Percentiles rank a stretch among this genome's conserved stretches.
These are phyloP conservation scores for Nannochloropsis granulata DNA, from an alignment of 108 stramenopile genomes.

Conservation along the genomic window DNA sequence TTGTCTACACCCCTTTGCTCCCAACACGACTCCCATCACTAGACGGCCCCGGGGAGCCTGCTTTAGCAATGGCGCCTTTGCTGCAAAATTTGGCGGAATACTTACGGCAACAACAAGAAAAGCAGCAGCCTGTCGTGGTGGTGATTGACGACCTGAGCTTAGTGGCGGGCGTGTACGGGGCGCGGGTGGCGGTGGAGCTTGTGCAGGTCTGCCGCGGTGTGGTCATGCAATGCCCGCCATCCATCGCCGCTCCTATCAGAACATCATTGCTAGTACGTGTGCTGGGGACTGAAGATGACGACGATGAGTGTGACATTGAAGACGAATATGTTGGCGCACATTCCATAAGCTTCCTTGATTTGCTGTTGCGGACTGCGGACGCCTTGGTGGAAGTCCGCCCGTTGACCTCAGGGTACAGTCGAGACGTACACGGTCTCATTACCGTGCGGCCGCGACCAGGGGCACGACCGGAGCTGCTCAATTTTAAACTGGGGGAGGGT, in stretches of 20 bases:
- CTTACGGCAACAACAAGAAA: not conserved
- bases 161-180: not conserved
- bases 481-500: not conserved
- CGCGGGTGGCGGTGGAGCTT: not conserved
- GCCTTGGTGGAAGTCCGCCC: not conserved
- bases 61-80: not conserved
- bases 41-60: not conserved
- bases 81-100: no score
- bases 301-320: not conserved
- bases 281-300: not conserved
- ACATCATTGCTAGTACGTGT: not conserved
- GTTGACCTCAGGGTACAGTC: not conserved
- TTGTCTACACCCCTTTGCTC: not conserved
- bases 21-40: not conserved
- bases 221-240: not conserved
- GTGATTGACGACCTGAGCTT: not conserved
- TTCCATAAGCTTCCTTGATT: not conserved
- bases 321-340: not conserved
- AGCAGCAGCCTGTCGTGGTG: not conserved
- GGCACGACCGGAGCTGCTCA: not conserved
- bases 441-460: not conserved
- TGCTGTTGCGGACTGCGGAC: not conserved
- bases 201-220: not conserved
- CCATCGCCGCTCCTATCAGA: not conserved
- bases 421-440: not conserved